These are phyloP conservation scores for Coemansia sp. DNA, from an alignment of 192 early-diverging fungal species.

Conservation along the genomic window DNA sequence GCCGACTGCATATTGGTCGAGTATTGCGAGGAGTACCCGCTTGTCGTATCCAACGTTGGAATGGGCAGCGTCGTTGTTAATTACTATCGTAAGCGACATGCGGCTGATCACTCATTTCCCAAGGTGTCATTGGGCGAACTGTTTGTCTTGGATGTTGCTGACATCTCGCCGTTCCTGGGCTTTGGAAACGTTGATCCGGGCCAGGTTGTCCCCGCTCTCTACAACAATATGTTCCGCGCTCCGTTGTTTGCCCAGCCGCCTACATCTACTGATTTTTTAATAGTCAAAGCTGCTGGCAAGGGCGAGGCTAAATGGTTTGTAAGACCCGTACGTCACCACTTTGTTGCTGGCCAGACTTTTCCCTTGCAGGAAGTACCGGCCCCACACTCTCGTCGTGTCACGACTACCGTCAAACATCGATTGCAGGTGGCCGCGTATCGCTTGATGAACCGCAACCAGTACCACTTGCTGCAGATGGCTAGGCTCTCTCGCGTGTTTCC, in stretches of 20 bases:
- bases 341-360: conserved; percentile 89
- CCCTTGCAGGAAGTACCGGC: conserved; percentile 93
- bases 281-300: conserved; percentile 78
- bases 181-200: conserved; percentile 96
- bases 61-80: conserved; percentile 95
- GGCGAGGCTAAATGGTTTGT: conserved; percentile 84
- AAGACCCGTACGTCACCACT: conserved; percentile 80
- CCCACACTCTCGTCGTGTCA: conserved; percentile 92
- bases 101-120: conserved; percentile 78
- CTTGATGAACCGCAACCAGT: conserved; percentile 80
- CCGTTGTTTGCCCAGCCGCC: conserved; percentile 82
- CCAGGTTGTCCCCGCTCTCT: conserved; percentile 81
- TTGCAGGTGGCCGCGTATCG: conserved; percentile 89
- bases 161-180: conserved; percentile 89
- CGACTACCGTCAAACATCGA: conserved; percentile 80
- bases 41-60: conserved; percentile 87
- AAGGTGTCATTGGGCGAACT: conserved; percentile 82
- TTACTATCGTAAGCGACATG: conserved; percentile 90
- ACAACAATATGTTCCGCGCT: conserved; percentile 94
- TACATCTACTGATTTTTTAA: conserved; percentile 78
- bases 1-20: conserved; percentile 83
- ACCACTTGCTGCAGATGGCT: conserved; percentile 71
- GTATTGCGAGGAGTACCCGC: conserved; percentile 96
- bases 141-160: conserved; percentile 82
- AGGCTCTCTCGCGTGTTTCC: conserved; percentile 82